phyloP scores from a whole-genome alignment of 2,329 filamentous ascomycete species.

The Ophiostoma montium region DNA sequence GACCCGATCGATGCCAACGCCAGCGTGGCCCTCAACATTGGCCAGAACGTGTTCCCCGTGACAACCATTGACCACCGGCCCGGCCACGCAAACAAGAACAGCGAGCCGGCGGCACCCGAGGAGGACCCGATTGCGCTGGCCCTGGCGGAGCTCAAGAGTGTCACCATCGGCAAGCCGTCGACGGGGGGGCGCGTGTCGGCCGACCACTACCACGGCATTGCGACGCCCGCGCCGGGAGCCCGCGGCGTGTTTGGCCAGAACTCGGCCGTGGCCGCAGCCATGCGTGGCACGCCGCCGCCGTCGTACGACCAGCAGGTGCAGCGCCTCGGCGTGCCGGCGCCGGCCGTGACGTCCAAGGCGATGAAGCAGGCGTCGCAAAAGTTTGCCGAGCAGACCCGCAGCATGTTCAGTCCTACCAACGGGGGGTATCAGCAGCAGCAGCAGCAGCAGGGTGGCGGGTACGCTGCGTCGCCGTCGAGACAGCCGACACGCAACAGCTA shows the following conservation, averaged over 20 bases:
- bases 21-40: constrained; percentile 84
- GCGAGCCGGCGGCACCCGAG: constrained; percentile 33
- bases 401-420: constrained; percentile 45
- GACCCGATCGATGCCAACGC: constrained; percentile 85
- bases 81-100: constrained; percentile 41
- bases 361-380: constrained; percentile 94
- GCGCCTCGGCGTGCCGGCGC: constrained; percentile 74
- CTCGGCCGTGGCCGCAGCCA: constrained; percentile 36
- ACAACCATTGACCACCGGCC: constrained; percentile 46
- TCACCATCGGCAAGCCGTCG: constrained; percentile 61
- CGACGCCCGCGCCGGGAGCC: constrained; percentile 56
- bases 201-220: constrained; percentile 86
- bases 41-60: constrained; percentile 92
- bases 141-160: constrained; percentile 80
- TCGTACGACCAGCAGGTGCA: constrained; percentile 70
- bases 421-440: constrained; percentile 6
- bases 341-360: constrained; percentile 80
- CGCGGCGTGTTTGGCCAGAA: constrained; percentile 23
- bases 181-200: constrained; percentile 74
- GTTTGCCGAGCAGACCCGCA: constrained; percentile 70
- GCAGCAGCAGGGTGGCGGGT: constrained; percentile 1
- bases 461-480: constrained; percentile 30
- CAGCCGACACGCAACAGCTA: constrained; percentile 38
- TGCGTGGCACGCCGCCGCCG: constrained; percentile 69
- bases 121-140: constrained; percentile 88